Evolutionary conservation across 208 protist genomes (phyloP).

Genomic region (Leishmania guyanensis): DNA sequence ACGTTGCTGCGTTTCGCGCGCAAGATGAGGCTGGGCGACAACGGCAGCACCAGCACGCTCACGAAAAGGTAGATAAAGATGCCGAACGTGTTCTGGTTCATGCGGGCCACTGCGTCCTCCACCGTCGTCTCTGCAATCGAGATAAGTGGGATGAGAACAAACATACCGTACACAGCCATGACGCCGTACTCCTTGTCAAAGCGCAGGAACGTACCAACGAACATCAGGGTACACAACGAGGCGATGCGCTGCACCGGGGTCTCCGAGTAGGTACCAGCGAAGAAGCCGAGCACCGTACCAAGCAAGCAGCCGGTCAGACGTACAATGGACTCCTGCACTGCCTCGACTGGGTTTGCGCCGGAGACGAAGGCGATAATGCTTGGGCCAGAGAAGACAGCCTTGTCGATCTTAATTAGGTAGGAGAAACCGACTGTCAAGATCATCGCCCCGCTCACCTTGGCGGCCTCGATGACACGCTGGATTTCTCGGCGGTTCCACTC

Average conservation of each 20-base stretch:
- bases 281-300: conserved; percentile 89
- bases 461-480: conserved; percentile 86
- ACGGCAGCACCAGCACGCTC: conserved; percentile 70
- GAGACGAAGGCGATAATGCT: conserved; percentile 92
- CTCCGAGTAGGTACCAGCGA: conserved; percentile 76
- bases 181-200: conserved; percentile 85
- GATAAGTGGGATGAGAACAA: conserved; percentile 84
- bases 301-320: conserved; percentile 85
- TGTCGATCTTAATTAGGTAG: conserved; percentile 70
- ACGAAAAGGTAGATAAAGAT: conserved; percentile 91
- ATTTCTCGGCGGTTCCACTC: conserved; percentile 66
- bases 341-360: conserved; percentile 84
- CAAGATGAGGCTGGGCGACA: conserved; percentile 76
- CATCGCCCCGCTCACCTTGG: conserved; percentile 88
- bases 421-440: conserved; percentile 82
- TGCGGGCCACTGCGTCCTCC: conserved; percentile 32
- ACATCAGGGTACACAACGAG: conserved; percentile 83
- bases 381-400: conserved; percentile 69
- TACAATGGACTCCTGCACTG: conserved; percentile 82
- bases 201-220: conserved; percentile 78
- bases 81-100: conserved; percentile 91
- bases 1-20: conserved; percentile 80
- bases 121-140: conserved; percentile 57
- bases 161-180: conserved; percentile 88
- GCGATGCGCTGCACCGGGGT: conserved; percentile 73